phyloP scores from a whole-genome alignment of 1,284 basidiomycete species.

The Pascua guehoae region DNA sequence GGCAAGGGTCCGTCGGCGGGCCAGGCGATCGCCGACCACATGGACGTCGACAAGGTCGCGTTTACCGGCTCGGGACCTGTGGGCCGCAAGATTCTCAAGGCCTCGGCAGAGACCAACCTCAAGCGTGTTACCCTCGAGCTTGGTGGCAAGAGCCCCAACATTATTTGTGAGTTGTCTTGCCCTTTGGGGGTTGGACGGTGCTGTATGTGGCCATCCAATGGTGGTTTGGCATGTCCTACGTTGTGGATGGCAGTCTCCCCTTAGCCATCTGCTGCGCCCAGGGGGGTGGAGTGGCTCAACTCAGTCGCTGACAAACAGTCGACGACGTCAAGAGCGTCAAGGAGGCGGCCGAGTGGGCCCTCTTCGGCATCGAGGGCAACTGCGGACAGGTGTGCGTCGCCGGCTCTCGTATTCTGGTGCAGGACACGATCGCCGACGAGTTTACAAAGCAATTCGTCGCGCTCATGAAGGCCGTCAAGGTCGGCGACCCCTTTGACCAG shows the following conservation, averaged over 20 bases:
- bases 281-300: too few species aligned
- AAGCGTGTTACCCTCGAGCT: constrained; percentile 58
- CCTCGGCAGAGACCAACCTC: constrained; percentile 75
- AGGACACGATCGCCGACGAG: constrained; percentile 73
- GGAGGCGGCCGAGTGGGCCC: constrained; percentile 25
- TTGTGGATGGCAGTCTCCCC: not conserved
- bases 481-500: constrained; percentile 71
- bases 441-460: constrained; percentile 65
- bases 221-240: not conserved
- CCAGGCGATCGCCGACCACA: constrained; percentile 62
- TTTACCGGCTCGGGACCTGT: constrained; percentile 61
- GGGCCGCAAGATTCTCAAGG: constrained; percentile 78
- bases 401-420: constrained; percentile 64
- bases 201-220: too few species aligned
- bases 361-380: constrained; percentile 19
- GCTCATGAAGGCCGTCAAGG: constrained; percentile 62
- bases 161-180: constrained; percentile 15
- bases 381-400: constrained; percentile 18
- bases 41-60: constrained; percentile 64
- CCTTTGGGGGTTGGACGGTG: not conserved
- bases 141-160: constrained; percentile 46
- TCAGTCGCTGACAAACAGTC: constrained; percentile 8
- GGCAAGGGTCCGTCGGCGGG: constrained; percentile 59
- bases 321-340: constrained; percentile 18
- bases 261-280: not conserved